These are phyloP conservation scores for Boletus rubroflammeus DNA, from an alignment of 768 basidiomycete genomes.

Conservation along the genomic window DNA sequence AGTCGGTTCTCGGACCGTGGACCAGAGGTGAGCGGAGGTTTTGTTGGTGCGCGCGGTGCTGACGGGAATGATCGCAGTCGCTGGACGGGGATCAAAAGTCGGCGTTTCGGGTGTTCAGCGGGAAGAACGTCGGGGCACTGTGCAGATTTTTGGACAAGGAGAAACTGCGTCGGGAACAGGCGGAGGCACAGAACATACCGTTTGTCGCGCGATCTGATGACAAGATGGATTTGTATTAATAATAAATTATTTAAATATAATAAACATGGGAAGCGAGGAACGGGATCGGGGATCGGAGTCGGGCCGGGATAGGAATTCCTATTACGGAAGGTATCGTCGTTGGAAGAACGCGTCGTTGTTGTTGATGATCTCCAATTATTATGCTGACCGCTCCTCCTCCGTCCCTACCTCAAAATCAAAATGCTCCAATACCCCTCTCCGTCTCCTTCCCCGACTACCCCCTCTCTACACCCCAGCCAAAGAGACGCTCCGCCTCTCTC, in stretches of 20 bases:
- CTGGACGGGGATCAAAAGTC: constrained; percentile 63
- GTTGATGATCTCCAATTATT: not conserved
- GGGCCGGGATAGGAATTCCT: not conserved
- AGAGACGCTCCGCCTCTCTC: constrained; percentile 29
- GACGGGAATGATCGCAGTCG: constrained; percentile 39
- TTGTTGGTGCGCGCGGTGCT: not conserved
- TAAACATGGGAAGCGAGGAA: not conserved
- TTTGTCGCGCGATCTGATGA: constrained; percentile 63
- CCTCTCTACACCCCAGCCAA: not conserved
- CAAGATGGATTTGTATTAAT: constrained; percentile 58
- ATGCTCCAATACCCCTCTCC: not conserved
- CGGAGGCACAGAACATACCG: constrained; percentile 57
- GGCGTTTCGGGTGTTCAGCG: constrained; percentile 78
- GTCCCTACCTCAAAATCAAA: not conserved
- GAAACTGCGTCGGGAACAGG: constrained; percentile 50
- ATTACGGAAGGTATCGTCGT: constrained; percentile 10
- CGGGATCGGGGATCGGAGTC: not conserved
- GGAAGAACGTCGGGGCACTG: constrained; percentile 58
- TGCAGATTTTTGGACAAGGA: constrained; percentile 72
- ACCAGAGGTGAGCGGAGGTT: constrained; percentile 48
- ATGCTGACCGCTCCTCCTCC: not conserved
- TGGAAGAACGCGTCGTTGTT: not conserved
- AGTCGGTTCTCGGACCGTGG: constrained; percentile 73
- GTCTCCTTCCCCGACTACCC: not conserved
- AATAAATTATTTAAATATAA: not conserved